Evolutionary conservation across 108 stramenopile genomes (phyloP).

Genomic region (Nitzschia palea): DNA sequence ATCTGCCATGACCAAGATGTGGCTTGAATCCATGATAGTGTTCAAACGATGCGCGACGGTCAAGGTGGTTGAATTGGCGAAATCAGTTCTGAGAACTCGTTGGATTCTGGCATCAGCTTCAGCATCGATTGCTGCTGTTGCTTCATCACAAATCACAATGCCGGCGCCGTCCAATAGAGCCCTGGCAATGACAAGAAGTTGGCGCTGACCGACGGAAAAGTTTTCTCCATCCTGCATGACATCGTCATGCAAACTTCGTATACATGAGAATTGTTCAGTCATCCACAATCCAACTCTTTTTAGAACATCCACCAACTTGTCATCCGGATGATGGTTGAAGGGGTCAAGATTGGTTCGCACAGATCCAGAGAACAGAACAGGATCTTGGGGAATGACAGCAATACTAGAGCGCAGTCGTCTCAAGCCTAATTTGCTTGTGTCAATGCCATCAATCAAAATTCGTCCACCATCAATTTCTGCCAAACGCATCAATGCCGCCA

Average conservation of each 20-base stretch:
- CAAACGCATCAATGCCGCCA: conserved; percentile 70
- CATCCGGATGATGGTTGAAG: conserved; percentile 59
- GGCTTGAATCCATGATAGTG: conserved; percentile 91
- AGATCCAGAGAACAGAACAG: conserved; percentile 85
- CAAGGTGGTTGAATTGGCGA: conserved; percentile 66
- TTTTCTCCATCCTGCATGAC: conserved; percentile 88
- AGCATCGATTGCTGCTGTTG: conserved; percentile 82
- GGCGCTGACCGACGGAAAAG: conserved; percentile 89
- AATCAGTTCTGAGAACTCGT: conserved; percentile 58
- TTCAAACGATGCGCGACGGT: conserved; percentile 91
- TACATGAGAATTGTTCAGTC: conserved; percentile 14
- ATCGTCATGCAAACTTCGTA: conserved; percentile 56
- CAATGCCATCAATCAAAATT: conserved; percentile 83
- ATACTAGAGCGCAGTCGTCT: conserved; percentile 64
- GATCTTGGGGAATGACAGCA: conserved; percentile 93
- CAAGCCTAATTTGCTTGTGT: conserved; percentile 67
- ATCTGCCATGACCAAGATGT: conserved; percentile 86
- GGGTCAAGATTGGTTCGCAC: conserved; percentile 90
- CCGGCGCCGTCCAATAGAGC: conserved; percentile 69
- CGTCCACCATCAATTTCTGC: conserved; percentile 65
- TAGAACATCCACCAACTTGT: conserved; percentile 60
- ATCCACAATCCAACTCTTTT: conserved; percentile 52
- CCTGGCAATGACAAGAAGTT: conserved; percentile 91
- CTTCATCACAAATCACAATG: conserved; percentile 89
- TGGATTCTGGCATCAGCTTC: conserved; percentile 92